Conservation (phyloP, 1,139 yeast genomes). For the Taiozyma onychis region DNA sequence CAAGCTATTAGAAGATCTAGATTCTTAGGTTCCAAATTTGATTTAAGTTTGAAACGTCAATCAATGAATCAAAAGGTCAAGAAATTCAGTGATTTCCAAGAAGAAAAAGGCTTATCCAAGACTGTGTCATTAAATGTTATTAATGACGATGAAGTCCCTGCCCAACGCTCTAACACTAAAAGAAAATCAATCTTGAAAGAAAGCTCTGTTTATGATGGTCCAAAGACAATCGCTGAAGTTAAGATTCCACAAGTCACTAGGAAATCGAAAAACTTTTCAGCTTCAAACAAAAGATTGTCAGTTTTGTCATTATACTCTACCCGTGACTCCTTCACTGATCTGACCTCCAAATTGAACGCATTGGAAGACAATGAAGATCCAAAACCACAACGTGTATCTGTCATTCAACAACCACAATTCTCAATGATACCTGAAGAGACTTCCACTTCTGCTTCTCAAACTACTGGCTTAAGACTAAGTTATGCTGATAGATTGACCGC, state of each 20-base stretch:
- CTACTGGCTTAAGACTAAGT: slow-evolving; percentile 19
- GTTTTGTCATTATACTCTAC: slow-evolving; percentile 68
- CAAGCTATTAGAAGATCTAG: slow-evolving; percentile 36
- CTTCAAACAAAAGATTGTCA: slow-evolving; percentile 61
- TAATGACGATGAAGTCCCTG: slow-evolving; percentile 10
- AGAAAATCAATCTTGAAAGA: slow-evolving; percentile 11
- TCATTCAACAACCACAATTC: slow-evolving; percentile 5
- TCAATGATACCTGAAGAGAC: slow-evolving; percentile 28
- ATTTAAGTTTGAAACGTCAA: slow-evolving; percentile 21
- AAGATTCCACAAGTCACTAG: slow-evolving; percentile 67
- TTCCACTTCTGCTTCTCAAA: not conserved
- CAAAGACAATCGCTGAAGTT: slow-evolving; percentile 50
- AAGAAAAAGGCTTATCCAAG: slow-evolving; percentile 10
- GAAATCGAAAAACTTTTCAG: slow-evolving; percentile 56
- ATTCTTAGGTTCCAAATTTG: slow-evolving; percentile 36
- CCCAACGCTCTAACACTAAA: slow-evolving; percentile 15
- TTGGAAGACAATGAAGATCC: slow-evolving; percentile 25
- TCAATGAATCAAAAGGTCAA: slow-evolving; percentile 34
- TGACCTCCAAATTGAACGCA: slow-evolving; percentile 46
- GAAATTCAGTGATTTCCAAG: slow-evolving; percentile 41
- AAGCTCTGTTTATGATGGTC: slow-evolving; percentile 24
- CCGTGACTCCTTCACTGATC: slow-evolving; percentile 56
- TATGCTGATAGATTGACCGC: slow-evolving; percentile 24
- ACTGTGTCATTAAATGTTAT: slow-evolving; percentile 8
- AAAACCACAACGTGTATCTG: slow-evolving; percentile 19